A percentile compares a stretch with the other conserved stretches of the same genome.
Evolutionary conservation across 2,329 filamentous ascomycete genomes (phyloP).

Genomic region (Ustulina deusta): DNA sequence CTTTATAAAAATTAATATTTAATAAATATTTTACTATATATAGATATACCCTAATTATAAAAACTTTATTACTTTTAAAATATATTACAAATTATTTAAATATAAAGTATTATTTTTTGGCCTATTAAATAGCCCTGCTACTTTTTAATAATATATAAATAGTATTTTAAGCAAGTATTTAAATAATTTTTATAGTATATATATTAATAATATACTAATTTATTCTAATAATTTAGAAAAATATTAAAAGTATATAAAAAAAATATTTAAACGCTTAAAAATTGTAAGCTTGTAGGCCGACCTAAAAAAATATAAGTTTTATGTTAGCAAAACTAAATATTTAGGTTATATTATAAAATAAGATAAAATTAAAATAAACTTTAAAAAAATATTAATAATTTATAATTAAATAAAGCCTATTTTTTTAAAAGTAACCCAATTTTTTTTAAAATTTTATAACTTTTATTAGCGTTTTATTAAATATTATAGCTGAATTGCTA

Average conservation of each 20-base stretch:
- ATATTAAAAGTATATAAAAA: neutral
- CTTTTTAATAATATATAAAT: no score
- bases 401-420: neutral
- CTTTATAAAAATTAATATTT: no score
- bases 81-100: no score
- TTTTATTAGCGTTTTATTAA: neutral
- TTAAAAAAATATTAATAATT: neutral
- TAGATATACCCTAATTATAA: neutral
- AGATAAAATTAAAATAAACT: neutral
- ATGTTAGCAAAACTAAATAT: neutral
- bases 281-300: neutral
- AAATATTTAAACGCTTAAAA: no score
- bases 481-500: neutral
- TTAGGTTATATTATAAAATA: neutral
- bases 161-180: no score
- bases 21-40: no score
- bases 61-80: neutral
- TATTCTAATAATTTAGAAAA: neutral
- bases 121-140: no score
- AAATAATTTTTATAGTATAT: neutral
- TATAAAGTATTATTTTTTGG: no score
- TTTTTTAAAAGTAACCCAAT: neutral
- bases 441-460: neutral
- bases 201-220: neutral
- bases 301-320: constrained; percentile 3